These are phyloP conservation scores for Senna siamea DNA, from an alignment of 306 rosid species.

Conservation along the genomic window DNA sequence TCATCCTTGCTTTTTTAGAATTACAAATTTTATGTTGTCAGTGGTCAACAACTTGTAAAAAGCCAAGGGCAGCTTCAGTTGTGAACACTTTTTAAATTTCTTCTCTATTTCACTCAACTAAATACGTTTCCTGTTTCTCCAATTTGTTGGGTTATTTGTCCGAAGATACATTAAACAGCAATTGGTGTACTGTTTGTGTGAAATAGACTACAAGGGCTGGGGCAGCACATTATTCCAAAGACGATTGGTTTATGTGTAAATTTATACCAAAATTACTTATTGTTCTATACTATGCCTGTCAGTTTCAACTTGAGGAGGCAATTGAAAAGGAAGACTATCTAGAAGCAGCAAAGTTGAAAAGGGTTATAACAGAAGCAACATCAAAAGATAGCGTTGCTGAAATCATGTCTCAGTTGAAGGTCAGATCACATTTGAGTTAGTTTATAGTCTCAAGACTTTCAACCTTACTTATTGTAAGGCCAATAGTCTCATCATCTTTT, in stretches of 20 bases:
- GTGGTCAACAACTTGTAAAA: background rate
- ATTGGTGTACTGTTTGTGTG: background rate
- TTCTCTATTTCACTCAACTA: background rate
- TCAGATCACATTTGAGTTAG: slow-evolving; percentile 30
- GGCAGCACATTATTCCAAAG: background rate
- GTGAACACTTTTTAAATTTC: background rate
- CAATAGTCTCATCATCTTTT: slow-evolving; percentile 20
- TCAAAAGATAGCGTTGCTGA: slow-evolving; percentile 84
- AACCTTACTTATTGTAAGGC: slow-evolving; percentile 6
- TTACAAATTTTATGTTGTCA: background rate
- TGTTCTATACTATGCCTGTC: slow-evolving; percentile 18
- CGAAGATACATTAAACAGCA: background rate
- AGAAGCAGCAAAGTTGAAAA: slow-evolving; percentile 84
- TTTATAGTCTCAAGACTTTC: background rate
- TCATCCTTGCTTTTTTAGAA: no score
- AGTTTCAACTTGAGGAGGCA: slow-evolving; percentile 99
- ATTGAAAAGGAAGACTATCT: slow-evolving; percentile 90
- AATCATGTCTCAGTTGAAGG: slow-evolving; percentile 89
- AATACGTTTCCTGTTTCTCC: background rate
- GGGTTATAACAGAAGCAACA: slow-evolving; percentile 72
- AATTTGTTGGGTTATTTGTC: background rate
- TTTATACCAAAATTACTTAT: slow-evolving; percentile 2
- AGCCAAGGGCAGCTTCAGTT: no score
- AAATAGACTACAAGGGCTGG: background rate
- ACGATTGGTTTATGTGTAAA: background rate